These are phyloP conservation scores for Parasitella parasitica DNA, from an alignment of 371 early-diverging fungal genomes.

Conservation along the genomic window DNA sequence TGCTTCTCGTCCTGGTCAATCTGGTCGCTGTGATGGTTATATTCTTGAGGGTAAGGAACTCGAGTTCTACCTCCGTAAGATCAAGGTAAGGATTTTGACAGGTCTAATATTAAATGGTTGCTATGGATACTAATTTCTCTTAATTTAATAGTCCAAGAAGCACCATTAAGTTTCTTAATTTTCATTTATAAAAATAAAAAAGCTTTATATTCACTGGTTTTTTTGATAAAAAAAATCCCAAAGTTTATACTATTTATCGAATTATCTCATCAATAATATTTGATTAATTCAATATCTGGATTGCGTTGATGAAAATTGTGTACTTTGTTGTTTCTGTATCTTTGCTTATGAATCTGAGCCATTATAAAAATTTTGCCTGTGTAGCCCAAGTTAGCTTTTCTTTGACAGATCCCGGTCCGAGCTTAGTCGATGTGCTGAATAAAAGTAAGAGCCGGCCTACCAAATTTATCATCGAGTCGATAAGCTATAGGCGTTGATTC, in stretches of 20 bases:
- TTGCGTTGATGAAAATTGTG: not conserved
- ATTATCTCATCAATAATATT: no score
- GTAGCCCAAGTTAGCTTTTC: no score
- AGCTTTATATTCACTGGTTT: constrained; percentile 9
- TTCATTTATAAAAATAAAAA: constrained; percentile 5
- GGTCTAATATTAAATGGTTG: not conserved
- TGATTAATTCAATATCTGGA: no score
- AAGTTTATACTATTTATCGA: not conserved
- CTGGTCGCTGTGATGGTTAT: constrained; percentile 98
- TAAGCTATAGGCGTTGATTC: constrained; percentile 5
- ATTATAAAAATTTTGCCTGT: not conserved
- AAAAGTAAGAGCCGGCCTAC: not conserved
- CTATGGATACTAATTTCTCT: not conserved
- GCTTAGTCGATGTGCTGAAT: not conserved
- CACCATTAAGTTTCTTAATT: constrained; percentile 21
- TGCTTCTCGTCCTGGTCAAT: constrained; percentile 99
- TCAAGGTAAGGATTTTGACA: constrained; percentile 60
- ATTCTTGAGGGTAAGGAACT: constrained; percentile 99
- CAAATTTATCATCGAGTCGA: constrained; percentile 16
- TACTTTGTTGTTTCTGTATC: not conserved
- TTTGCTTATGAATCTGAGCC: not conserved
- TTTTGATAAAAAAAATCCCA: not conserved
- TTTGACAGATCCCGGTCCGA: not conserved
- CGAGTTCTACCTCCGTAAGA: constrained; percentile 93
- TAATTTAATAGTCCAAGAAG: constrained; percentile 29